Conservation (phyloP, 306 rosid genomes). For the Dryas octopetala region DNA sequence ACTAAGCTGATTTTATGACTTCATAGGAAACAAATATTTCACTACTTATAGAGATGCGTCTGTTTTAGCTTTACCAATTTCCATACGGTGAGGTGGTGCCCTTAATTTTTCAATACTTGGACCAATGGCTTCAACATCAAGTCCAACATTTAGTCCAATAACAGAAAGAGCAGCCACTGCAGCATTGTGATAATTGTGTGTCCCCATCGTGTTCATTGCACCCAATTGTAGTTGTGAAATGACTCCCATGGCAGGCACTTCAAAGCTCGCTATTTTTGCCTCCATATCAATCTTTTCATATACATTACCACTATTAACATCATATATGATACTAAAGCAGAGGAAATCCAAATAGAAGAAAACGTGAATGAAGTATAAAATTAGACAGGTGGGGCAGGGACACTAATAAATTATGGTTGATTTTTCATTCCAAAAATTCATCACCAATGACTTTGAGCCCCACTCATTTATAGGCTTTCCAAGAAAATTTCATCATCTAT, state of each 20-base stretch:
- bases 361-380: background rate
- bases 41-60: background rate
- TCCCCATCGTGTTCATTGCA: constrained; percentile 29
- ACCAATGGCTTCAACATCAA: constrained; percentile 24
- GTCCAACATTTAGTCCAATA: constrained; percentile 28
- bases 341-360: background rate
- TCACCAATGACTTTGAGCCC: background rate
- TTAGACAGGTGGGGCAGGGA: background rate
- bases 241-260: constrained; percentile 33
- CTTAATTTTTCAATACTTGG: constrained; percentile 26
- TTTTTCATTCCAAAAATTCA: background rate
- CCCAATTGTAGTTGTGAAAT: constrained; percentile 28
- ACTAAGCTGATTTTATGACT: background rate
- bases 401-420: background rate
- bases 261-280: constrained; percentile 26
- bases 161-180: constrained; percentile 34
- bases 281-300: constrained; percentile 24
- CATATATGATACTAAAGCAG: background rate
- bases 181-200: constrained; percentile 33
- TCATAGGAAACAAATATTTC: background rate
- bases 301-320: background rate
- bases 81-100: constrained; percentile 37
- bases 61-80: constrained; percentile 27
- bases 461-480: background rate
- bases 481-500: background rate